Percentiles rank a stretch among this genome's conserved stretches.
Evolutionary conservation across 306 rosid species (phyloP).

Genomic region (Cicer arietinum): DNA sequence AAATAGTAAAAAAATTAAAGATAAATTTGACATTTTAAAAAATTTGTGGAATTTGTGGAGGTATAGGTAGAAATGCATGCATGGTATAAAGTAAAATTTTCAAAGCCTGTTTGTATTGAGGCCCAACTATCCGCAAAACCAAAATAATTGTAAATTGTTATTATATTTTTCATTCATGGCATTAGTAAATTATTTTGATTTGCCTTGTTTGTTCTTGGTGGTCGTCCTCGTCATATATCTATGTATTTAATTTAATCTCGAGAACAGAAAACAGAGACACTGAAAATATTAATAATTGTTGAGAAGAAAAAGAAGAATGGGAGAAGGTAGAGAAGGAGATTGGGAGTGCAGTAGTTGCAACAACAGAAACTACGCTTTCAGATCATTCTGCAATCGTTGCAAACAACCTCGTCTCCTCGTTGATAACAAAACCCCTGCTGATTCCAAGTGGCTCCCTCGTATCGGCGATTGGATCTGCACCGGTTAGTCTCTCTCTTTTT

Average conservation of each 20-base stretch:
- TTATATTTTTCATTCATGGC: too few relatives aligned
- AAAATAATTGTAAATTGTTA: too few relatives aligned
- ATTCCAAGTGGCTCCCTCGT: slow-evolving; percentile 98
- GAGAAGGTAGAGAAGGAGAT: slow-evolving; percentile 93
- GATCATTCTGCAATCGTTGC: slow-evolving; percentile 97
- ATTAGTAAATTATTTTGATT: background rate
- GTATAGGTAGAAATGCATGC: too few relatives aligned
- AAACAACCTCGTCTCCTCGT: slow-evolving; percentile 97
- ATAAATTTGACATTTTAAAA: too few relatives aligned
- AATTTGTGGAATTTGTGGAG: too few relatives aligned
- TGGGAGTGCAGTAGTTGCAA: slow-evolving; percentile 94
- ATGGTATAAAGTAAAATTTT: too few relatives aligned
- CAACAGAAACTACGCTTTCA: slow-evolving; percentile 94
- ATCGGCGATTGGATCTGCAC: slow-evolving; percentile 99
- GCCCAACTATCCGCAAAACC: too few relatives aligned
- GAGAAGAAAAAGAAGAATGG: slow-evolving; percentile 51
- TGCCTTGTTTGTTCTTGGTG: background rate
- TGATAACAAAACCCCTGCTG: slow-evolving; percentile 86
- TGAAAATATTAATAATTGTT: background rate
- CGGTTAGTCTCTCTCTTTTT: slow-evolving; percentile 55
- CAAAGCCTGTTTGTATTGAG: too few relatives aligned
- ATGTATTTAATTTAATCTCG: background rate
- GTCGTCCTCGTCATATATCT: background rate
- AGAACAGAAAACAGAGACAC: background rate
- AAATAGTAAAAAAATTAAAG: too few relatives aligned